phyloP scores from a whole-genome alignment of 2,329 filamentous ascomycete species.

The Xylariomycetidae sp. region DNA sequence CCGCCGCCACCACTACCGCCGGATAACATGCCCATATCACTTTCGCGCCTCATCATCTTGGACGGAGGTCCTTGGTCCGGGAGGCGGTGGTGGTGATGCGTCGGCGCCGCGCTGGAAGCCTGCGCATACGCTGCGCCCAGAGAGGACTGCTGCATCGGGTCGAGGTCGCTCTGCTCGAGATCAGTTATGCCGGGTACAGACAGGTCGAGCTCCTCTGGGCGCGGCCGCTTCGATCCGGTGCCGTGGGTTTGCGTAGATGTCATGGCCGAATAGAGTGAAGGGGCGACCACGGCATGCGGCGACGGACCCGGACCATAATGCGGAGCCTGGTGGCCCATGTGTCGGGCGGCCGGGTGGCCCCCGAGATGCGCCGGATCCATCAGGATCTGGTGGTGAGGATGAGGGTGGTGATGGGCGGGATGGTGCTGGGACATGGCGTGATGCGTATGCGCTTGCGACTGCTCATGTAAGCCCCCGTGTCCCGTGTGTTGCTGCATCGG shows the following conservation, averaged over 20 bases:
- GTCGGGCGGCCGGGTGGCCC: conserved; percentile 39
- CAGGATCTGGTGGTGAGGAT: conserved; percentile 49
- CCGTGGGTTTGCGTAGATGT: conserved; percentile 31
- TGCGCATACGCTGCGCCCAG: conserved; percentile 48
- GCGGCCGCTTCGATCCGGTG: conserved; percentile 42
- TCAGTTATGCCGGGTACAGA: conserved; percentile 44
- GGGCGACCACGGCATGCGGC: conserved; percentile 38
- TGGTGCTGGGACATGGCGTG: conserved; percentile 39
- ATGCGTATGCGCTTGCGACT: conserved; percentile 31
- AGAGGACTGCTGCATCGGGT: conserved; percentile 47
- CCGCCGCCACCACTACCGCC: conserved; percentile 48
- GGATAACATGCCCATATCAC: conserved; percentile 37
- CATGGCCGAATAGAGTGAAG: conserved; percentile 46
- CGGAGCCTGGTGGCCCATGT: conserved; percentile 44
- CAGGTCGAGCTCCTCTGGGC: conserved; percentile 54
- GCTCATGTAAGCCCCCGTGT: conserved; percentile 41
- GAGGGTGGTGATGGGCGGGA: conserved; percentile 43
- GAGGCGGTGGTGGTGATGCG: conserved; percentile 76
- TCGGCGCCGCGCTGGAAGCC: conserved; percentile 41
- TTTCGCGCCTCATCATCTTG: conserved; percentile 60
- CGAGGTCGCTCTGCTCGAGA: conserved; percentile 49
- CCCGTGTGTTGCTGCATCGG: conserved; percentile 45
- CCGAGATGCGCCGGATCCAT: conserved; percentile 51
- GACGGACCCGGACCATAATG: conserved; percentile 47
- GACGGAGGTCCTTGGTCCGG: conserved; percentile 66